Evolutionary conservation across 2,329 filamentous ascomycete genomes (phyloP).

Genomic region (Neonectria punicea): DNA sequence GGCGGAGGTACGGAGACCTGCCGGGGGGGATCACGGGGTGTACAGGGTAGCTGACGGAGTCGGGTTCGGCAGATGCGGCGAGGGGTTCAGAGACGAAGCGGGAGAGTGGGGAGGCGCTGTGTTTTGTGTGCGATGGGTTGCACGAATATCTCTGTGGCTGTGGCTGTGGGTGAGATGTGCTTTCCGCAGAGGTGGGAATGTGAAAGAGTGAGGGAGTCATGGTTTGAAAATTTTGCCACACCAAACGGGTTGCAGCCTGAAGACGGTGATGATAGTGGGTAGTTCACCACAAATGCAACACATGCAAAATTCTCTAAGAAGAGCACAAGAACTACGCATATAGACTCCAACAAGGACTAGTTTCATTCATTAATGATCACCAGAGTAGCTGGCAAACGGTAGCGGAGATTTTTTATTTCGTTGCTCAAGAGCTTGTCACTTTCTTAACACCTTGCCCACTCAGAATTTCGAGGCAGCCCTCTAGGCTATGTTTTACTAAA

Average conservation of each 20-base stretch:
- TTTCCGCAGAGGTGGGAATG: not conserved
- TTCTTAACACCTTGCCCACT: too few species aligned
- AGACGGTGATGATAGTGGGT: not conserved
- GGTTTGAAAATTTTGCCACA: slow-evolving; percentile 37
- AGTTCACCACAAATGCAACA: not conserved
- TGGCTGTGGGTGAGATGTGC: not conserved
- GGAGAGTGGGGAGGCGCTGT: not conserved
- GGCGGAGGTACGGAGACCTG: slow-evolving; percentile 2
- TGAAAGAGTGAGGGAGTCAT: slow-evolving; percentile 19
- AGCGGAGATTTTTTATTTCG: not conserved
- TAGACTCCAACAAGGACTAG: not conserved
- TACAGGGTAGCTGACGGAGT: slow-evolving; percentile 36
- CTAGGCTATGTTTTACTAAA: too few species aligned
- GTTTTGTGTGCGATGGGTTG: not conserved
- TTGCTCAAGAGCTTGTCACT: too few species aligned
- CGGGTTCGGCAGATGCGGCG: not conserved
- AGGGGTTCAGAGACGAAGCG: not conserved
- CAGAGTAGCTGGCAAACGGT: not conserved
- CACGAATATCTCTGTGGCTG: not conserved
- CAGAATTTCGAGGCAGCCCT: too few species aligned
- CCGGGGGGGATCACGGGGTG: not conserved
- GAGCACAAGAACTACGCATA: not conserved
- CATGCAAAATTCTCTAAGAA: not conserved
- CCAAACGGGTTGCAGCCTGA: not conserved
- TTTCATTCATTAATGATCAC: not conserved